Percentiles rank a stretch among this genome's conserved stretches.
phyloP scores from a whole-genome alignment of 768 basidiomycete species.

The Postia placenta region DNA sequence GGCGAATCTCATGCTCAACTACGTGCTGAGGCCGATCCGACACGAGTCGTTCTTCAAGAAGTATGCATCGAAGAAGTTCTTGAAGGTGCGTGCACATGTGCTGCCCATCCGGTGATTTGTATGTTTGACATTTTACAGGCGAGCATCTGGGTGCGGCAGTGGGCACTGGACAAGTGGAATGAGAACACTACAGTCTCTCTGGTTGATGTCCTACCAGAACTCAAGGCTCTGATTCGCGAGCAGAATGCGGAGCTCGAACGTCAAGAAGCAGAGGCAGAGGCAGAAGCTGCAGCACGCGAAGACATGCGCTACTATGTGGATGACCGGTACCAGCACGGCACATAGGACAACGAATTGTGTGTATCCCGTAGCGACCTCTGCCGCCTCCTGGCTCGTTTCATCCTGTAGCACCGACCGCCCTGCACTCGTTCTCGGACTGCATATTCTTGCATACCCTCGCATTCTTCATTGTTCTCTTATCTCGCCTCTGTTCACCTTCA shows the following conservation, averaged over 20 bases:
- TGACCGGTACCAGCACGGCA: not conserved
- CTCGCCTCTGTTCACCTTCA: not conserved
- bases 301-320: not conserved
- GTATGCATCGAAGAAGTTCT: conserved; percentile 77
- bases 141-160: conserved; percentile 75
- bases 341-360: not conserved
- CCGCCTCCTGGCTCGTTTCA: not conserved
- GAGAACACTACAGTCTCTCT: conserved; percentile 58
- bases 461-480: conserved; percentile 18
- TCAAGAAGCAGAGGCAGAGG: conserved; percentile 7
- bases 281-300: not conserved
- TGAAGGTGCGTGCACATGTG: conserved; percentile 52
- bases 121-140: conserved; percentile 39
- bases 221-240: conserved; percentile 52
- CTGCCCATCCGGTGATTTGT: not conserved
- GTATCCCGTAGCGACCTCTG: not conserved
- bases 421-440: conserved; percentile 3
- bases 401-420: not conserved
- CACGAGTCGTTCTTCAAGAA: conserved; percentile 85
- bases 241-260: conserved; percentile 16
- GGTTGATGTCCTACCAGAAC: conserved; percentile 46
- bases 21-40: conserved; percentile 63
- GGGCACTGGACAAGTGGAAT: conserved; percentile 76
- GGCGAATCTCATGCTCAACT: conserved; percentile 85
- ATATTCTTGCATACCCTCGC: conserved; percentile 14